Percentiles rank a stretch among this genome's conserved stretches.
Evolutionary conservation across 176 grass and related monocot genomes (phyloP).

Genomic region (Secale cereale): DNA sequence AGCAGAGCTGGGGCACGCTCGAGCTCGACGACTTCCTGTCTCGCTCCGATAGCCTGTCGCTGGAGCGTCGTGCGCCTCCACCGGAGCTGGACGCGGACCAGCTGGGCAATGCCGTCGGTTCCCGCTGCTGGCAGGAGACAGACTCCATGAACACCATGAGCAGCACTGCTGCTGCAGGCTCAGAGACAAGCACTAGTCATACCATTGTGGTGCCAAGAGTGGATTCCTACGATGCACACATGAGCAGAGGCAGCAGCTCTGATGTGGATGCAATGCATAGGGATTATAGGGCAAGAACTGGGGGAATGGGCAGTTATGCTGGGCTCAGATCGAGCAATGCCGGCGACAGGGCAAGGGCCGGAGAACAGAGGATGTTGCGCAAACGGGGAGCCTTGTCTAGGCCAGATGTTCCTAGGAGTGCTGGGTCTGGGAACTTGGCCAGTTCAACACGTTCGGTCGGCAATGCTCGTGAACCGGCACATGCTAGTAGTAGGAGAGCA

Average conservation of each 20-base stretch:
- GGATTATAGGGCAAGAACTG: not conserved
- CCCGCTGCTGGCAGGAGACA: constrained; percentile 6
- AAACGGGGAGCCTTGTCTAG: constrained; percentile 34
- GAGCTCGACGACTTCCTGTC: constrained; percentile 44
- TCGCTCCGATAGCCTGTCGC: constrained; percentile 9
- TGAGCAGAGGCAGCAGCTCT: constrained; percentile 10
- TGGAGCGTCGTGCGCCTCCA: constrained; percentile 4
- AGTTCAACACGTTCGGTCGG: not conserved
- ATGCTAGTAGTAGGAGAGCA: not conserved
- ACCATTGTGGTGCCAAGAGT: constrained; percentile 17
- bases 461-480: not conserved
- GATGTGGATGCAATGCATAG: not conserved
- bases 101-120: not conserved
- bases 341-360: not conserved
- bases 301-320: not conserved
- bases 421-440: not conserved
- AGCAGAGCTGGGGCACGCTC: constrained; percentile 1
- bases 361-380: constrained; percentile 36
- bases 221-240: constrained; percentile 16
- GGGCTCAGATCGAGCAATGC: constrained; percentile 25
- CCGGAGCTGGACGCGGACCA: not conserved
- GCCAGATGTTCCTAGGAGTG: not conserved
- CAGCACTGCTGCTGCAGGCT: not conserved
- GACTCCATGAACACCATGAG: not conserved
- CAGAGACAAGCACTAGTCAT: not conserved